These are phyloP conservation scores for Nicotiana knightiana DNA, from an alignment of 257 asterid genomes.

Conservation along the genomic window DNA sequence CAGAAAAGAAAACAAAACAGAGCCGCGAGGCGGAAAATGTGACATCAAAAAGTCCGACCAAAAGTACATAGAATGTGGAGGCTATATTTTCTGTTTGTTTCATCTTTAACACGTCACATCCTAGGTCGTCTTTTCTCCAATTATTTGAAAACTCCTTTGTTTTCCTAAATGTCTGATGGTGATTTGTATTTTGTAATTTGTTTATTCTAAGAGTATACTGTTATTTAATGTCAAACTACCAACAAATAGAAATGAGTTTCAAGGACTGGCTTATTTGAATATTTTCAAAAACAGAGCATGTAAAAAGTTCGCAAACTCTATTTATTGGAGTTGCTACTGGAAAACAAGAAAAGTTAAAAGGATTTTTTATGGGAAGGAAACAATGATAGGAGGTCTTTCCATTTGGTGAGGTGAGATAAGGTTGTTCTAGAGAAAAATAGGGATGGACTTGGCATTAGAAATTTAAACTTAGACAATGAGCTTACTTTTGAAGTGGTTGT, in stretches of 20 bases:
- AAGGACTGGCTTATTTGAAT: neutral
- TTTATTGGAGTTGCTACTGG: neutral
- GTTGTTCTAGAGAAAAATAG: too few species aligned
- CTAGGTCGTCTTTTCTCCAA: neutral
- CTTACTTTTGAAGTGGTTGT: too few species aligned
- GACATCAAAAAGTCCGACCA: neutral
- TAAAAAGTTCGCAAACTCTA: neutral
- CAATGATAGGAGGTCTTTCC: too few species aligned
- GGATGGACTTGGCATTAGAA: too few species aligned
- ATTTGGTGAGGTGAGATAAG: too few species aligned
- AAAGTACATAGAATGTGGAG: neutral
- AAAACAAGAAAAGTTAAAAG: neutral
- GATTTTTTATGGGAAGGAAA: too few species aligned
- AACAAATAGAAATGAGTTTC: neutral
- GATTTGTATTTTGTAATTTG: neutral
- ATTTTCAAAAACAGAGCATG: neutral
- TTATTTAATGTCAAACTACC: neutral
- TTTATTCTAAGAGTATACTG: neutral
- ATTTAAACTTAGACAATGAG: too few species aligned
- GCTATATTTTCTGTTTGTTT: neutral
- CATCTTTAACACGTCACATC: neutral
- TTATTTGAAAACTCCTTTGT: neutral
- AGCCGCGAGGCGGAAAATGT: neutral
- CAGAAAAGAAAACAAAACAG: conserved; percentile 8
- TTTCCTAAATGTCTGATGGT: neutral